Percentiles rank a stretch among this genome's conserved stretches.
Evolutionary conservation across 495 filamentous ascomycete species (phyloP).

Genomic region (Aspergillus steynii): DNA sequence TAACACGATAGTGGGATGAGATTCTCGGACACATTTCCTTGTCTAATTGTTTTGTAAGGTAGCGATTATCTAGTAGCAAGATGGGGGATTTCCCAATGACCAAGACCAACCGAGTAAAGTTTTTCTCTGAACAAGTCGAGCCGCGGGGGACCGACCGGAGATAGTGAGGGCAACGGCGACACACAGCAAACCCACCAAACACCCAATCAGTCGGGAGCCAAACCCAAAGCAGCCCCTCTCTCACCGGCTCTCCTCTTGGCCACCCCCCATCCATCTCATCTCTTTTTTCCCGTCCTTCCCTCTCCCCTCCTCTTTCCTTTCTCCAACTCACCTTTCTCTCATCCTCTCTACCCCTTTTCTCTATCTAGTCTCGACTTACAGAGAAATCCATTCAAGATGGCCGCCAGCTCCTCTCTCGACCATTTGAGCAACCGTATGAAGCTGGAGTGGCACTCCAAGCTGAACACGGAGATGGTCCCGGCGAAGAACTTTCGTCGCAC

Average conservation of each 20-base stretch:
- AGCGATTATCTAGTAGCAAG: not conserved
- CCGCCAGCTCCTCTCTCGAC: constrained; percentile 64
- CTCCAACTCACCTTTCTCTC: constrained; percentile 21
- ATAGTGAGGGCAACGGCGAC: not conserved
- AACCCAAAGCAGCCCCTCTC: constrained; percentile 14
- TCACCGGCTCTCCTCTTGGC: constrained; percentile 5
- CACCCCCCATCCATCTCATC: constrained; percentile 14
- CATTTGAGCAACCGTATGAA: constrained; percentile 79
- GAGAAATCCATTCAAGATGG: constrained; percentile 40
- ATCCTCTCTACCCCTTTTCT: constrained; percentile 17
- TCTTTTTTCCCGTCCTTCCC: constrained; percentile 21
- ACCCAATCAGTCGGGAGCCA: constrained; percentile 2
- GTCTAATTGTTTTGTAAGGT: not conserved
- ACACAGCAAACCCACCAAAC: not conserved
- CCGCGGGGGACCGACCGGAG: constrained; percentile 24
- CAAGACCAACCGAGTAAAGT: not conserved
- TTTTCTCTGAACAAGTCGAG: not conserved
- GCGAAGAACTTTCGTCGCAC: constrained; percentile 88
- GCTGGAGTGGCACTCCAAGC: constrained; percentile 88
- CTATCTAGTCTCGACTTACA: constrained; percentile 17
- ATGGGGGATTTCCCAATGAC: not conserved
- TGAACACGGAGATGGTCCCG: constrained; percentile 77
- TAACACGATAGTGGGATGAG: not conserved
- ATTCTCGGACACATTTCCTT: not conserved
- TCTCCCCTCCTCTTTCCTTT: constrained; percentile 21